These are phyloP conservation scores for Ganoderma resinaceum DNA, from an alignment of 1,284 basidiomycete genomes.

Conservation along the genomic window DNA sequence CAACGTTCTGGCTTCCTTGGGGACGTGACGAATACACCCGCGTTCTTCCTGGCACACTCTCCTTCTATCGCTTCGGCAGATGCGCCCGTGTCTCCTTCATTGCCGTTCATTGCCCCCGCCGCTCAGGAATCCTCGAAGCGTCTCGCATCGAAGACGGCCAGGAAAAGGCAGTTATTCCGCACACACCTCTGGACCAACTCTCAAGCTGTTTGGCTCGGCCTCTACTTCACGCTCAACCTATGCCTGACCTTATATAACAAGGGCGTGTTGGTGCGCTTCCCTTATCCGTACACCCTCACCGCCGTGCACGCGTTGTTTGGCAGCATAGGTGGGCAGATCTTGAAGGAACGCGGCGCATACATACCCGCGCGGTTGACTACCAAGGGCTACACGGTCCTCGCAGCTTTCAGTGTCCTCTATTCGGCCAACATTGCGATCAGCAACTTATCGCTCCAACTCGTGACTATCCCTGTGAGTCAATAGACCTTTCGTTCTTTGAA, in stretches of 20 bases:
- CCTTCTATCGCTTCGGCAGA: constrained; percentile 20
- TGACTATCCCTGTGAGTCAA: constrained; percentile 87
- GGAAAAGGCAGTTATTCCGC: constrained; percentile 3
- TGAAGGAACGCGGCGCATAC: constrained; percentile 68
- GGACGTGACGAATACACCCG: constrained; percentile 21
- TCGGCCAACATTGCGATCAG: constrained; percentile 93
- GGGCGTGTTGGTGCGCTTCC: constrained; percentile 85
- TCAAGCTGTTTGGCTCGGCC: constrained; percentile 66
- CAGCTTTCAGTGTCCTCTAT: constrained; percentile 87
- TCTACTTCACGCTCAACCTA: constrained; percentile 92
- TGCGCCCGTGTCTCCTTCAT: constrained; percentile 28
- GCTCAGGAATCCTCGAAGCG: constrained; percentile 26
- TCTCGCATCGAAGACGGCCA: constrained; percentile 4
- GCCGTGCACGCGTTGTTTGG: constrained; percentile 88
- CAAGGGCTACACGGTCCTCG: constrained; percentile 68
- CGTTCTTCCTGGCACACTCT: constrained; percentile 20
- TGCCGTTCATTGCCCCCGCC: constrained; percentile 34
- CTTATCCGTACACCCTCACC: constrained; percentile 92
- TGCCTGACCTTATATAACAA: constrained; percentile 94
- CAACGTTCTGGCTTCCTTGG: constrained; percentile 32
- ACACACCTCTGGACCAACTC: constrained; percentile 39
- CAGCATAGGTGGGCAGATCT: constrained; percentile 77
- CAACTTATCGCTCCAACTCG: constrained; percentile 87
- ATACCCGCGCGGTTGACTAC: constrained; percentile 63
- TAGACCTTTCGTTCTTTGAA: not conserved